These are phyloP conservation scores for Daldinia decipiens DNA, from an alignment of 495 filamentous ascomycete species.

Conservation along the genomic window DNA sequence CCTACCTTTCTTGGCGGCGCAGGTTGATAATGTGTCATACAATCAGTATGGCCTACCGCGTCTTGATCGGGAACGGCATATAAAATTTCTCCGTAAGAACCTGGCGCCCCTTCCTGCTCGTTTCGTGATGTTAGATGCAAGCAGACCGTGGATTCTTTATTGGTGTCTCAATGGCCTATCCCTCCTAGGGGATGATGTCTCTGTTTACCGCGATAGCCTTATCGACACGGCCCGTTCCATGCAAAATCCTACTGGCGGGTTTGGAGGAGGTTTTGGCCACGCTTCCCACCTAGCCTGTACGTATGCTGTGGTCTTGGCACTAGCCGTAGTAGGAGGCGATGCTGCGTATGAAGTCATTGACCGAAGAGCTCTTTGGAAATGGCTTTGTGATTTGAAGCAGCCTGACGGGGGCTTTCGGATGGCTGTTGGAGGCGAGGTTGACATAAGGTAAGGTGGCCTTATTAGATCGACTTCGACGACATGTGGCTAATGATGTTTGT, in stretches of 20 bases:
- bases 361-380: constrained; percentile 85
- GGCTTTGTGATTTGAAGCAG: constrained; percentile 86
- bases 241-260: constrained; percentile 86
- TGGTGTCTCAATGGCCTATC: constrained; percentile 82
- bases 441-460: constrained; percentile 74
- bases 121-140: constrained; percentile 79
- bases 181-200: constrained; percentile 79
- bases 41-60: constrained; percentile 78
- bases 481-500: constrained; percentile 32
- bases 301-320: constrained; percentile 81
- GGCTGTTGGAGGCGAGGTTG: constrained; percentile 83
- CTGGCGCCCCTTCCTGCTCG: constrained; percentile 70
- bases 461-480: constrained; percentile 25
- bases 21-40: constrained; percentile 56
- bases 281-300: constrained; percentile 85
- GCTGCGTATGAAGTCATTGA: constrained; percentile 80
- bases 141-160: constrained; percentile 91
- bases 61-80: constrained; percentile 75
- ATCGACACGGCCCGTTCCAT: constrained; percentile 76
- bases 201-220: constrained; percentile 71
- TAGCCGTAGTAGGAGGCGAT: constrained; percentile 79
- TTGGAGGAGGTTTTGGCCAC: constrained; percentile 94
- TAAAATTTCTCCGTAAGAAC: constrained; percentile 75
- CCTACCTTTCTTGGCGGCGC: constrained; percentile 71
- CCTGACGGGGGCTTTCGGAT: constrained; percentile 84